phyloP scores from a whole-genome alignment of 352 stramenopile genomes.

The Elongisporangium undulatum region DNA sequence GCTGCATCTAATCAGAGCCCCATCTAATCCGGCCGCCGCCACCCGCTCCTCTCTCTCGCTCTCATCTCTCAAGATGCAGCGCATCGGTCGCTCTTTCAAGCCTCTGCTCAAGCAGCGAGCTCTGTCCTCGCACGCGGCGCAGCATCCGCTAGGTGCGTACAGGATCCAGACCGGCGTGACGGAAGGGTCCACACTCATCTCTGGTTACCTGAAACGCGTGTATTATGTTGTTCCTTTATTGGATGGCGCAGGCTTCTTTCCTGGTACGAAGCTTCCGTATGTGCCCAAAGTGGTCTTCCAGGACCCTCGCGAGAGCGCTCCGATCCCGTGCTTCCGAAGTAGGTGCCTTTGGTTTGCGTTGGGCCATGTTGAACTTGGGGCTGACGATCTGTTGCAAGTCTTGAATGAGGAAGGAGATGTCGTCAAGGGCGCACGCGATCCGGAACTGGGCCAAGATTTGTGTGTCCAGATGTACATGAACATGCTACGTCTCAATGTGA shows the following conservation, averaged over 20 bases:
- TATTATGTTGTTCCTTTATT: not conserved
- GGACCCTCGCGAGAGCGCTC: conserved; percentile 72
- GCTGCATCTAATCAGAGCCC: not conserved
- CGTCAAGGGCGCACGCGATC: conserved; percentile 60
- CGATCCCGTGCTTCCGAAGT: conserved; percentile 90
- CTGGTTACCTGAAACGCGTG: not conserved
- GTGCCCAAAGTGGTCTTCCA: conserved; percentile 87
- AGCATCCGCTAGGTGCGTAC: not conserved
- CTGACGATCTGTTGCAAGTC: conserved; percentile 29
- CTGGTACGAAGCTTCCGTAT: conserved; percentile 84
- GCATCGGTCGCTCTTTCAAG: not conserved
- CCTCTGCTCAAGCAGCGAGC: not conserved
- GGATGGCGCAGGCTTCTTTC: conserved; percentile 47
- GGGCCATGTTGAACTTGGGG: not conserved
- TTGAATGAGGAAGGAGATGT: conserved; percentile 84
- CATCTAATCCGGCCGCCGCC: not conserved
- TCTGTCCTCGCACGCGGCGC: not conserved
- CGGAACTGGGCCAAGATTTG: conserved; percentile 70
- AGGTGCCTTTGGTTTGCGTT: conserved; percentile 30
- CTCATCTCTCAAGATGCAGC: not conserved
- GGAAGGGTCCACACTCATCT: not conserved
- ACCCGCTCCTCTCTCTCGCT: not conserved
- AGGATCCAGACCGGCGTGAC: no score
- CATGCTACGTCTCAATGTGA: conserved; percentile 80
- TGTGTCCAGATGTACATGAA: conserved; percentile 86